phyloP scores from a whole-genome alignment of 2,329 filamentous ascomycete species.

The Cladosporium sp. region DNA sequence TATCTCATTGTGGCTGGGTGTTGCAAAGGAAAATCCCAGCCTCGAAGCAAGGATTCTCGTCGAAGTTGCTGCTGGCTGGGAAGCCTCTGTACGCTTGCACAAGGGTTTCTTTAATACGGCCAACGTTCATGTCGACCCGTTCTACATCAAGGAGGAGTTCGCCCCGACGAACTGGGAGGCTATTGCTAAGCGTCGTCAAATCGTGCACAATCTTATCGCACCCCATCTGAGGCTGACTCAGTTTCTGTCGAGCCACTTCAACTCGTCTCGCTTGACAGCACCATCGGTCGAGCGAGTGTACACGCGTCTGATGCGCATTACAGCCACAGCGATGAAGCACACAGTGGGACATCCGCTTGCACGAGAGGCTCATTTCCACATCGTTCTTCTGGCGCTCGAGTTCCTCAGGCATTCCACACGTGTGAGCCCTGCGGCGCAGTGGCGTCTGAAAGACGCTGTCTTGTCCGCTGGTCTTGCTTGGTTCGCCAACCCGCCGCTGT shows the following conservation, averaged over 20 bases:
- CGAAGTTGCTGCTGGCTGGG: constrained; percentile 89
- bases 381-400: constrained; percentile 76
- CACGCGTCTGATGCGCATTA: constrained; percentile 72
- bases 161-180: constrained; percentile 79
- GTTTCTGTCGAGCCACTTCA: constrained; percentile 92
- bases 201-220: constrained; percentile 75
- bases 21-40: constrained; percentile 90
- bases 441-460: constrained; percentile 84
- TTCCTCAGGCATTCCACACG: constrained; percentile 69
- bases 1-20: constrained; percentile 91
- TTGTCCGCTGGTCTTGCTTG: constrained; percentile 81
- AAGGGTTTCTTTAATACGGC: constrained; percentile 75
- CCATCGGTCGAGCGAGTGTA: constrained; percentile 78
- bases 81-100: constrained; percentile 71
- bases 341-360: constrained; percentile 79
- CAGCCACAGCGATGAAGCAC: constrained; percentile 68
- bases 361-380: constrained; percentile 85
- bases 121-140: constrained; percentile 76
- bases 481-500: constrained; percentile 78
- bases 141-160: constrained; percentile 88
- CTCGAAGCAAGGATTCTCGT: constrained; percentile 82
- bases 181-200: constrained; percentile 70
- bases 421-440: constrained; percentile 62
- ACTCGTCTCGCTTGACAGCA: constrained; percentile 81
- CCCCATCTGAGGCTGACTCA: constrained; percentile 83